Base-by-base conservation (phyloP, 73 alveolate species). In the Stentor coeruleus region DNA sequence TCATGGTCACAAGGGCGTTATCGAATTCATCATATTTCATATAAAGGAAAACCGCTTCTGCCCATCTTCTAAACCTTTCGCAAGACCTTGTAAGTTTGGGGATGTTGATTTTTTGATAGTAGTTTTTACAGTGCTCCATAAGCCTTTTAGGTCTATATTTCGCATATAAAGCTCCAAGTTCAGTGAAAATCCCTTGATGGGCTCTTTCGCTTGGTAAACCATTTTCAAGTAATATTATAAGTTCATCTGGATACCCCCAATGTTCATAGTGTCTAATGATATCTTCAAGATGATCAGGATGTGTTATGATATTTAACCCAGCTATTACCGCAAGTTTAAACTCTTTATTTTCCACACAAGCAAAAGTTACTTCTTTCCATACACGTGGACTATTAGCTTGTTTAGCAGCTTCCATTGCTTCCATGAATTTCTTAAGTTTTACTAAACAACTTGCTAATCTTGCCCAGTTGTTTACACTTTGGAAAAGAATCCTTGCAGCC, bases 331-430 rank as follows among this genome's bases (percentile, higher is more conserved):
- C 99, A 73, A 92, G 89, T 88, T 95, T 94, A 91, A 97, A 97
- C 89, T 97, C 99, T 66, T 95, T 95, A 58, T 98, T 98, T 83
- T 93, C 96, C 59, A 97, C 98, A 86, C 99, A 97, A 38, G 99
- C 99, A 83, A 97, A 94, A 88, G 97, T 90, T 58, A 97, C 98
- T 88, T 95, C 99, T 88, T 97, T 97, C 99, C 99, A 97, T 49
- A 97, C 95, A 93, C 96, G 95, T 77, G 98, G 97, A 74, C 95
- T 96, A 84, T 95, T 94, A 38, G 99, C 97, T 81, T 94, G 94
- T 92, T 95, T 92, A 3, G 99, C 99, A 40, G 99, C 99, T n/a
- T 96, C 98, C 76, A 96, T 89, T 28, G 99, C 99, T 86, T 94
- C 95, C 36, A 91, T 89, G 89, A 87, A 97, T 81, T 92, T 90